These are phyloP conservation scores for Ophiostoma piceae DNA, from an alignment of 2,329 filamentous ascomycete genomes.

Conservation along the genomic window DNA sequence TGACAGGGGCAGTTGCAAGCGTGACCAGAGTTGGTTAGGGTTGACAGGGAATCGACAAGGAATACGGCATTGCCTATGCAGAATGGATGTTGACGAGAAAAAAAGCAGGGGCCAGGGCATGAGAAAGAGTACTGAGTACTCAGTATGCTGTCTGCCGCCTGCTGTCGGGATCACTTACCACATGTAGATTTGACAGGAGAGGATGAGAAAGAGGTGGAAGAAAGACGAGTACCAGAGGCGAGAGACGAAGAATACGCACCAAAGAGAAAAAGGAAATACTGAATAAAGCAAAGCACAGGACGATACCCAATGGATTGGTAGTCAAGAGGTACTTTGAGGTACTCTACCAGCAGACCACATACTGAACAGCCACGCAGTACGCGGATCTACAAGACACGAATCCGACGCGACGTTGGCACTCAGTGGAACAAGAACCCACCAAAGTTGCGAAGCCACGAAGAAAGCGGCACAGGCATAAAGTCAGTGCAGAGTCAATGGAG, in stretches of 20 bases:
- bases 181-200: not conserved
- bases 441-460: not conserved
- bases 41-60: not conserved
- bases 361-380: not conserved
- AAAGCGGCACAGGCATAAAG: too few species aligned
- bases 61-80: constrained; percentile 5
- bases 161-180: not conserved
- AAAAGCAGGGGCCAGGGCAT: not conserved
- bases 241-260: not conserved
- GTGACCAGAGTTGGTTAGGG: not conserved
- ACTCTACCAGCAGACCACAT: not conserved
- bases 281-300: not conserved
- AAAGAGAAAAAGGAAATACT: too few species aligned
- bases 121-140: not conserved
- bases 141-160: not conserved
- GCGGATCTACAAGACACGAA: not conserved
- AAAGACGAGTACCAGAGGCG: not conserved
- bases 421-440: not conserved
- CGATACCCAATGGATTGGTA: not conserved
- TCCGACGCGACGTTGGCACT: not conserved
- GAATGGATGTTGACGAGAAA: not conserved
- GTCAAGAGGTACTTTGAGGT: not conserved
- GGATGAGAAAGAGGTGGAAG: not conserved
- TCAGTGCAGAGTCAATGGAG: too few species aligned
- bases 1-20: not conserved